phyloP scores from a whole-genome alignment of 2,329 filamentous ascomycete genomes.

The Ascochyta viciae-villosae region DNA sequence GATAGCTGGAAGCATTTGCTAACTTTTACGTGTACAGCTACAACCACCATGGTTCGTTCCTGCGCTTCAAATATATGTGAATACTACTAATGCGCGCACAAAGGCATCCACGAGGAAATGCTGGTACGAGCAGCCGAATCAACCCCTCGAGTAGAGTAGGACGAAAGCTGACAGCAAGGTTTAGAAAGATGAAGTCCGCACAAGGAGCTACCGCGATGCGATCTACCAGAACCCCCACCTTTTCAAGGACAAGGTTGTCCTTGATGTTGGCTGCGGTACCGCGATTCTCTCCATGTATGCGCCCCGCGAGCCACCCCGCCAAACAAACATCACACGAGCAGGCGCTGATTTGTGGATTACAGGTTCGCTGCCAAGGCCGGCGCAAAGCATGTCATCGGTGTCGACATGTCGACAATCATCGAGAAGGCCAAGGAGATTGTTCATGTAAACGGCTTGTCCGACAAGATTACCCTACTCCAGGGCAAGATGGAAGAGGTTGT shows the following conservation, averaged over 20 bases:
- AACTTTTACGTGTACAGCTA: conserved; percentile 68
- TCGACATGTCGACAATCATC: conserved; percentile 99
- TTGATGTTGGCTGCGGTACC: conserved; percentile 97
- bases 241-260: conserved; percentile 90
- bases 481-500: conserved; percentile 99
- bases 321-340: conserved; percentile 21
- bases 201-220: conserved; percentile 93
- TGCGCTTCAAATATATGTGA: conserved; percentile 39
- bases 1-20: conserved; percentile 39
- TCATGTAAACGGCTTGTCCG: conserved; percentile 84
- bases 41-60: conserved; percentile 88
- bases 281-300: conserved; percentile 97
- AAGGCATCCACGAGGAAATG: conserved; percentile 98
- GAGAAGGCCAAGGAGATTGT: conserved; percentile 98
- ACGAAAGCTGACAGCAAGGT: conserved; percentile 19
- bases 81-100: conserved; percentile 50
- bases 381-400: conserved; percentile 97
- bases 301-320: conserved; percentile 19
- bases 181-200: conserved; percentile 98
- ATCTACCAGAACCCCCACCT: conserved; percentile 97
- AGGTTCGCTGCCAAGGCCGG: conserved; percentile 98
- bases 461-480: conserved; percentile 97
- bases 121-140: conserved; percentile 68
- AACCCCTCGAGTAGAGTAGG: not conserved
- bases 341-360: conserved; percentile 29